These are phyloP conservation scores for Tarenaya hassleriana DNA, from an alignment of 345 rosid genomes.

Conservation along the genomic window DNA sequence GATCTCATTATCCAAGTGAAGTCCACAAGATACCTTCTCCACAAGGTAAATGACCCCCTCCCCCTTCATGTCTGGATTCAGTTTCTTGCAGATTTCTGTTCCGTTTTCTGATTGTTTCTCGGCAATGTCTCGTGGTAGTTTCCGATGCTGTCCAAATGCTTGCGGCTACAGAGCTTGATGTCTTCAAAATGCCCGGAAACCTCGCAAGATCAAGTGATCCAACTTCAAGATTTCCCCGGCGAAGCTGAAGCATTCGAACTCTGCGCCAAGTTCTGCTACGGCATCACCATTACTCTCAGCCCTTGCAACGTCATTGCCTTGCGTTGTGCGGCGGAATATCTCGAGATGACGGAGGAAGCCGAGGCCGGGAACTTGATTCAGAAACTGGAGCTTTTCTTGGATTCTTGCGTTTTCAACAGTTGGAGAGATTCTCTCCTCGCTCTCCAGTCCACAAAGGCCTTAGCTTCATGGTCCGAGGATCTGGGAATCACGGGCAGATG, in stretches of 20 bases:
- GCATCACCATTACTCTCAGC: constrained; percentile 85
- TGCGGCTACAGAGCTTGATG: constrained; percentile 49
- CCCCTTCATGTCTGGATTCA: not conserved
- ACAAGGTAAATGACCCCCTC: constrained; percentile 52
- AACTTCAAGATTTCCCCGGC: constrained; percentile 79
- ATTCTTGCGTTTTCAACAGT: constrained; percentile 66
- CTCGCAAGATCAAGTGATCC: constrained; percentile 56
- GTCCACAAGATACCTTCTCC: constrained; percentile 80
- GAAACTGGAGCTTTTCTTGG: constrained; percentile 79
- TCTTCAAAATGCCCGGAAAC: constrained; percentile 26
- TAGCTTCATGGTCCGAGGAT: constrained; percentile 73
- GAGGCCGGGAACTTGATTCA: constrained; percentile 79
- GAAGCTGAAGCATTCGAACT: constrained; percentile 85
- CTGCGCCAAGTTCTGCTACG: constrained; percentile 95
- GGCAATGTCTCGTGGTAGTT: constrained; percentile 41
- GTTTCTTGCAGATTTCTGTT: not conserved
- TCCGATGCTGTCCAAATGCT: constrained; percentile 85
- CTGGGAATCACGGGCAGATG: constrained; percentile 79
- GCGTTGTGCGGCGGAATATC: constrained; percentile 80
- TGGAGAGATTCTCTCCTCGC: constrained; percentile 86
- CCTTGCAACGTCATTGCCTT: constrained; percentile 79
- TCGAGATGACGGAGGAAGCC: constrained; percentile 85
- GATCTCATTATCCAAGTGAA: constrained; percentile 81
- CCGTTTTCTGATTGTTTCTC: constrained; percentile 14
- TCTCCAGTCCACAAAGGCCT: constrained; percentile 62